These are phyloP conservation scores for Ceratorhiza oryzae-sativae DNA, from an alignment of 1,284 basidiomycete species.

Conservation along the genomic window DNA sequence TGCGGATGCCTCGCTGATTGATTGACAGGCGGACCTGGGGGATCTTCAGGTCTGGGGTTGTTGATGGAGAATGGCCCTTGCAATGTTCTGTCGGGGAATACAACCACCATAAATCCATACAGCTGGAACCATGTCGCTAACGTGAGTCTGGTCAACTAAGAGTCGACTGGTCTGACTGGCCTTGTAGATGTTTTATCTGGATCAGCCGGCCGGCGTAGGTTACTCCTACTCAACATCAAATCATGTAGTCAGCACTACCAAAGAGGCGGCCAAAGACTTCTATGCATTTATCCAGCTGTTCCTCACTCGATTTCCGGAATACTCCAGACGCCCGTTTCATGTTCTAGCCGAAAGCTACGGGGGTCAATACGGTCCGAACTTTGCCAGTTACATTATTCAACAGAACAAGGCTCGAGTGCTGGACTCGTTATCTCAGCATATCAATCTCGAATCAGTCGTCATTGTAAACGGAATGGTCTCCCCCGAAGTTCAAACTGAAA, in stretches of 20 bases:
- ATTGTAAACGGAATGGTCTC: slow-evolving; percentile 28
- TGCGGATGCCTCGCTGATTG: not conserved
- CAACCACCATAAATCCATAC: slow-evolving; percentile 60
- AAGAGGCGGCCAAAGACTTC: slow-evolving; percentile 46
- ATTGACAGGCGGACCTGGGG: slow-evolving; percentile 22
- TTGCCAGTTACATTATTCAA: slow-evolving; percentile 62
- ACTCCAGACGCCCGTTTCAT: slow-evolving; percentile 51
- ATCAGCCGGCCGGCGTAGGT: slow-evolving; percentile 75
- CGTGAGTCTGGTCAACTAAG: not conserved
- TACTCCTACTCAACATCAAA: slow-evolving; percentile 67
- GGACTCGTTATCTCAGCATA: not conserved
- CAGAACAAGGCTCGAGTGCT: slow-evolving; percentile 55
- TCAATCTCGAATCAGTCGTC: slow-evolving; percentile 30
- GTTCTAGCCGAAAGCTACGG: slow-evolving; percentile 68
- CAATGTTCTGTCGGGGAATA: slow-evolving; percentile 60
- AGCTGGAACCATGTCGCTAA: slow-evolving; percentile 30
- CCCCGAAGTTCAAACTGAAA: slow-evolving; percentile 4
- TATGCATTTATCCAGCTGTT: slow-evolving; percentile 70
- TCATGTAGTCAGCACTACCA: slow-evolving; percentile 45
- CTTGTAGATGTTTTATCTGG: slow-evolving; percentile 69
- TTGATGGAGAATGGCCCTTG: slow-evolving; percentile 63
- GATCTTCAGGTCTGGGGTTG: slow-evolving; percentile 22
- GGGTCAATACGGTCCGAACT: slow-evolving; percentile 69
- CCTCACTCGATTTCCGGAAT: slow-evolving; percentile 58
- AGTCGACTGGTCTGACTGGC: too few species aligned